phyloP scores from a whole-genome alignment of 2,329 filamentous ascomycete species.

The Ophiostoma tasmaniense region DNA sequence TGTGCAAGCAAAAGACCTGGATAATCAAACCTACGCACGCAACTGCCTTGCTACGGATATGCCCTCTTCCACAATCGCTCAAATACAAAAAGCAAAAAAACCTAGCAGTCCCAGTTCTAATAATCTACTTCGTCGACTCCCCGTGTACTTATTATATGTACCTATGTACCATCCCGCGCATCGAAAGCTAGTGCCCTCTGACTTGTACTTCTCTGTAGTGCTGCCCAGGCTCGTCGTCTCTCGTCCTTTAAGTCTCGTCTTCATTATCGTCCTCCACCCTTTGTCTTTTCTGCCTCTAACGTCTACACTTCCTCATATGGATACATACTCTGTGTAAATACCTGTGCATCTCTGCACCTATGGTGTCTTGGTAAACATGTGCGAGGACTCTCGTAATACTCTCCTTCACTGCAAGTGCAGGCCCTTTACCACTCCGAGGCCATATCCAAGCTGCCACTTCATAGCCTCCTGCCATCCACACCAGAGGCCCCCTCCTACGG shows the following conservation, averaged over 20 bases:
- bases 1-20: neutral
- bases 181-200: neutral
- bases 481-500: neutral
- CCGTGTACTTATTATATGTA: neutral
- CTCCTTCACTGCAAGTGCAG: neutral
- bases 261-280: neutral
- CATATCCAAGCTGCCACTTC: neutral
- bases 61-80: neutral
- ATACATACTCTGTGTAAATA: neutral
- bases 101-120: neutral
- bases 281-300: neutral
- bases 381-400: neutral
- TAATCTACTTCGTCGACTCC: neutral
- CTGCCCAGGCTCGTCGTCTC: neutral
- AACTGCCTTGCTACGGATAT: neutral
- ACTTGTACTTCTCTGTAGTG: no score
- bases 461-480: neutral
- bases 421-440: neutral
- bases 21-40: conserved; percentile 5
- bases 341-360: neutral
- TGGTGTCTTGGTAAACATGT: neutral
- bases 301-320: neutral
- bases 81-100: neutral
- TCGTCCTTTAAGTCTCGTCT: neutral
- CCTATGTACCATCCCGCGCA: conserved; percentile 1